Base-by-base conservation (phyloP, 1,284 basidiomycete species). In the Schizopora paradoxa region DNA sequence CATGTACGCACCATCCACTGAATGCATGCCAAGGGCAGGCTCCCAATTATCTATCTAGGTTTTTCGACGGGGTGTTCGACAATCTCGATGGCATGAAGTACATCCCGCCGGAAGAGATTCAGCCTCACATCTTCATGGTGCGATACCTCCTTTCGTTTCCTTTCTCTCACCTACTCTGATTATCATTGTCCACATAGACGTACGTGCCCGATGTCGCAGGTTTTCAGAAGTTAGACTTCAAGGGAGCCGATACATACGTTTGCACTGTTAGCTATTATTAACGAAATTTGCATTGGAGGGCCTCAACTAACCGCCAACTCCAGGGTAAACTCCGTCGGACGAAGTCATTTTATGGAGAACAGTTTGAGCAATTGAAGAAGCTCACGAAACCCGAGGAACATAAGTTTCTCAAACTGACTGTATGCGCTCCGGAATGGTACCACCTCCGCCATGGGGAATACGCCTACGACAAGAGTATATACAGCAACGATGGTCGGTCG, bases 361-460 rank as follows among this genome's bases (percentile, higher is more conserved):
- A 82, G 51, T 83, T 79, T 56, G 72, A 77, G 47, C 74, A 66
- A 33, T 62, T 82, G 41, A 83, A 79, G 60, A 65, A 61, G 26
- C 57, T 79, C 16, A 76, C 80, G 21, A 58, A 69, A 13, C 66
- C 74, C 13, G 72, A 82, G 61, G 77, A 74, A 51, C 19, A 57
- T 54, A 68, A 75, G 55, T 66, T 74, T 56, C 74, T 87, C 61
- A 90, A 90, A 62, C 62, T 90, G 51, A 88, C 84, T 6, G 75
- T 89, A 62, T 84, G 79, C 54, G 76, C 82, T 0, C 86, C 86
- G 3, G 77, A 79, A 19, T 87, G 84, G 86, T 85, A 79, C 62
- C 84, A 86, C 60, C 73, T 86, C 42, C 76, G 78, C 19, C 82
- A 84, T 58, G 82, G 82, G 44, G 75, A 76, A 51, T 49, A 62